These are phyloP conservation scores for Botryotinia globosa DNA, from an alignment of 2,329 filamentous ascomycete species.

Conservation along the genomic window DNA sequence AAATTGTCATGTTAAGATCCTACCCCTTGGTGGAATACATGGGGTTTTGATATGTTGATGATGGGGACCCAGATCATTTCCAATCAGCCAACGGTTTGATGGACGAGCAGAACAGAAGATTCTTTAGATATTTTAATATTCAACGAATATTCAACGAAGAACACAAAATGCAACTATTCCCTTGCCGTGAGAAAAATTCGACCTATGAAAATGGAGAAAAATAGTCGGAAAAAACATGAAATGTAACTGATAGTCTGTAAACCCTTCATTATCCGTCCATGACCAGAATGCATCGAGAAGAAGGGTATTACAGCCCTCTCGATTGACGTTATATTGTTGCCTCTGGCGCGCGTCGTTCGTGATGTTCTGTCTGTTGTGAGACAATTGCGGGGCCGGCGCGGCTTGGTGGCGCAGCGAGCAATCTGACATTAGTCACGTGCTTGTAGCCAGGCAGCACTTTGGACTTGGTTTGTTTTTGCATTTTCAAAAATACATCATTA, in stretches of 20 bases:
- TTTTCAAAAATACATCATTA: not conserved
- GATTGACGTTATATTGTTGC: not conserved
- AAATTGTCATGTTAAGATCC: not conserved
- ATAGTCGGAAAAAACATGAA: not conserved
- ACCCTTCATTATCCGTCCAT: not conserved
- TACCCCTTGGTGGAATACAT: not conserved
- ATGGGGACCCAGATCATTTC: not conserved
- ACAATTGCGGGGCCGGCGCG: not conserved
- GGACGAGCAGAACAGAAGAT: not conserved
- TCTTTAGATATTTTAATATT: not conserved
- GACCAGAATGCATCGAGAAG: not conserved
- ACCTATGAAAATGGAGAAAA: not conserved
- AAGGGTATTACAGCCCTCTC: not conserved
- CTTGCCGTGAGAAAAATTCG: too few species aligned
- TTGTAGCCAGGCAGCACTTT: not conserved
- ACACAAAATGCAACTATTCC: too few species aligned
- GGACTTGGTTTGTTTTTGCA: not conserved
- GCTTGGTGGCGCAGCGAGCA: not conserved
- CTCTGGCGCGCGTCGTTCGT: not conserved
- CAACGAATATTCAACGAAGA: not conserved
- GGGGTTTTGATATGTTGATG: not conserved
- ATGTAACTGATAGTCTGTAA: not conserved
- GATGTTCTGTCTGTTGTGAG: not conserved
- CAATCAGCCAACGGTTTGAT: not conserved
- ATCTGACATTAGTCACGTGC: not conserved